phyloP scores from a whole-genome alignment of 176 grass and related monocot species.

The Thinopyrum elongatum region DNA sequence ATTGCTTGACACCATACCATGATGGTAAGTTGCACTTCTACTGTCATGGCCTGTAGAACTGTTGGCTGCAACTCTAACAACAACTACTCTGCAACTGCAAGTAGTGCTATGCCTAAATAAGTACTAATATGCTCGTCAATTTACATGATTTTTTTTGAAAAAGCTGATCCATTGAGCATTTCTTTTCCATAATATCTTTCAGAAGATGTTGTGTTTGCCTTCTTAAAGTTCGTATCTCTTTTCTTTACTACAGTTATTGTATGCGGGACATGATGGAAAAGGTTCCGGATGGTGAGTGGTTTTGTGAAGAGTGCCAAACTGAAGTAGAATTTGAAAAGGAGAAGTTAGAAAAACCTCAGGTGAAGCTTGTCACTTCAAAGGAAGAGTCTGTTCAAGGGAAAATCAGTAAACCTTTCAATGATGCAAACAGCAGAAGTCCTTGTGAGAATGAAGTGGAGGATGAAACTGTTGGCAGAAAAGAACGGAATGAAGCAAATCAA shows the following conservation, averaged over 20 bases:
- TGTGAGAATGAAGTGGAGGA: constrained; percentile 39
- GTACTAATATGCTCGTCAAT: constrained; percentile 3
- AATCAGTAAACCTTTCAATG: constrained; percentile 12
- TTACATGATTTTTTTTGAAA: not conserved
- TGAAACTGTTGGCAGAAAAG: constrained; percentile 42
- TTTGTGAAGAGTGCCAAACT: constrained; percentile 92
- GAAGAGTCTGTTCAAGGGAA: constrained; percentile 30
- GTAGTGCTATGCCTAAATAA: constrained; percentile 2
- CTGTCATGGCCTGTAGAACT: constrained; percentile 7
- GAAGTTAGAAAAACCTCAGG: constrained; percentile 43
- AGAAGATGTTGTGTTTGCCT: constrained; percentile 15
- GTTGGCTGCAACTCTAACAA: not conserved
- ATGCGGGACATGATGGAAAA: constrained; percentile 75
- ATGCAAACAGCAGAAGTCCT: constrained; percentile 27
- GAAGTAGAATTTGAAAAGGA: constrained; percentile 53
- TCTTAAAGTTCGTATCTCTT: constrained; percentile 1
- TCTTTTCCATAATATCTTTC: not conserved
- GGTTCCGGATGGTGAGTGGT: constrained; percentile 81
- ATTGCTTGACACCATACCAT: not conserved
- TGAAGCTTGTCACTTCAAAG: constrained; percentile 39
- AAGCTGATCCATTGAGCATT: not conserved
- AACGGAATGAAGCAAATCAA: constrained; percentile 28
- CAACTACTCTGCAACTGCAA: not conserved
- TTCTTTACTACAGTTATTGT: constrained; percentile 74
- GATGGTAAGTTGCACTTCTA: not conserved